These are phyloP conservation scores for Cucurbita argyrosperma DNA, from an alignment of 306 rosid species.

Conservation along the genomic window DNA sequence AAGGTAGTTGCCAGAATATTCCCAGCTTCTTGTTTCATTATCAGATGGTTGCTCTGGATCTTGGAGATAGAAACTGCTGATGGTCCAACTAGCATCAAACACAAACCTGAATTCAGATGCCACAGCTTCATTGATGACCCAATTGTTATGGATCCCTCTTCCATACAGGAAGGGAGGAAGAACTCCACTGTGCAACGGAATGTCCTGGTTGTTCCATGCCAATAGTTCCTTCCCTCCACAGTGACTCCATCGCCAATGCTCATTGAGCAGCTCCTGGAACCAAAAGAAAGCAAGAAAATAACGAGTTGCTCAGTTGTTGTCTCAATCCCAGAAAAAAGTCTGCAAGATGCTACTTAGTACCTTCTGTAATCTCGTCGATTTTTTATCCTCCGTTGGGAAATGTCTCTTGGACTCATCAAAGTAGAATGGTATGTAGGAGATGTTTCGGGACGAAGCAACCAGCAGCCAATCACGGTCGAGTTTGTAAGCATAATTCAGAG, in stretches of 20 bases:
- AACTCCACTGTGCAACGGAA: slow-evolving; percentile 63
- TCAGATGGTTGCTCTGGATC: slow-evolving; percentile 16
- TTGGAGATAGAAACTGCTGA: slow-evolving; percentile 46
- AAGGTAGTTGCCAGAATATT: slow-evolving; percentile 46
- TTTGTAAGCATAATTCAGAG: slow-evolving; percentile 38
- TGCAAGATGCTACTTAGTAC: slow-evolving; percentile 28
- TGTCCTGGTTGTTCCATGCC: slow-evolving; percentile 68
- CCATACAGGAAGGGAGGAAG: slow-evolving; percentile 90
- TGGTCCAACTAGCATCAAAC: slow-evolving; percentile 67
- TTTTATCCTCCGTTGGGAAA: slow-evolving; percentile 29
- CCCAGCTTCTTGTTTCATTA: slow-evolving; percentile 54
- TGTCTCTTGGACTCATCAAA: slow-evolving; percentile 36
- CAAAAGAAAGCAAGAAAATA: slow-evolving; percentile 20
- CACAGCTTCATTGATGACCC: slow-evolving; percentile 71
- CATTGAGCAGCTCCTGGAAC: slow-evolving; percentile 43
- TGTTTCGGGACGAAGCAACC: slow-evolving; percentile 53
- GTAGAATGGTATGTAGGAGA: slow-evolving; percentile 42
- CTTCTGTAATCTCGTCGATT: slow-evolving; percentile 30
- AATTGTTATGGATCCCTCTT: slow-evolving; percentile 56
- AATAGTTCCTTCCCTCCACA: slow-evolving; percentile 44
- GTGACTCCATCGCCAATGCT: slow-evolving; percentile 29
- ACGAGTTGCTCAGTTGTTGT: slow-evolving; percentile 3
- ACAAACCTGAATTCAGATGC: slow-evolving; percentile 67
- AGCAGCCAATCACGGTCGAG: slow-evolving; percentile 76
- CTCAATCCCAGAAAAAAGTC: neutral